Evolutionary conservation across 805 yeast species (phyloP).

Genomic region (Jamesozyma rosinii): DNA sequence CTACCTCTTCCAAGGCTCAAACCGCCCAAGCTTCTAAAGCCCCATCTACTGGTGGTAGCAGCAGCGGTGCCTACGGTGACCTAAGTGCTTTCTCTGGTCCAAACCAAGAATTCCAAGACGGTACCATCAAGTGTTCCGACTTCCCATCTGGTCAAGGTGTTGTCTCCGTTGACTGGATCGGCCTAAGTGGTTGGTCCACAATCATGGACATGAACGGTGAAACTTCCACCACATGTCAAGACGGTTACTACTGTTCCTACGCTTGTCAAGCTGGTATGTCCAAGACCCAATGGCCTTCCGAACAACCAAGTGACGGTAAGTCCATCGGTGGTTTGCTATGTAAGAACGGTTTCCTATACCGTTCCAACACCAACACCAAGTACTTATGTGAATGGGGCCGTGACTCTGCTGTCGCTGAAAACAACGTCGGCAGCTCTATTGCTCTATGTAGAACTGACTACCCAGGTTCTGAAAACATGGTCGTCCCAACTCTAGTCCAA

Average conservation of each 20-base stretch:
- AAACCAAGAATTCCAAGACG: slow-evolving; percentile 53
- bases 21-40: slow-evolving; percentile 23
- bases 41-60: slow-evolving; percentile 29
- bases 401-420: slow-evolving; percentile 54
- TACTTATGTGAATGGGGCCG: slow-evolving; percentile 88
- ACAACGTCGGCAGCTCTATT: slow-evolving; percentile 49
- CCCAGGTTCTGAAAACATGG: slow-evolving; percentile 99
- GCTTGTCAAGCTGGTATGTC: slow-evolving; percentile 99
- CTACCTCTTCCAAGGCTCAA: slow-evolving; percentile 20
- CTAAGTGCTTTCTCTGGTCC: slow-evolving; percentile 51
- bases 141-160: slow-evolving; percentile 76
- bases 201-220: slow-evolving; percentile 39
- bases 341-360: slow-evolving; percentile 76
- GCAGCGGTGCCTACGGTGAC: slow-evolving; percentile 45
- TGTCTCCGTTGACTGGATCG: slow-evolving; percentile 48
- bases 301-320: slow-evolving; percentile 83
- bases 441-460: slow-evolving; percentile 97
- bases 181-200: slow-evolving; percentile 42
- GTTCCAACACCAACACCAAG: slow-evolving; percentile 57
- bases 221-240: slow-evolving; percentile 67
- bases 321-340: slow-evolving; percentile 92
- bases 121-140: slow-evolving; percentile 54
- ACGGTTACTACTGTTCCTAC: slow-evolving; percentile 93
- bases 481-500: slow-evolving; percentile 73
- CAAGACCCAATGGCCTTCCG: slow-evolving; percentile 93